Conservation (phyloP, 805 yeast species). For the Scheffersomyces stipitis region DNA sequence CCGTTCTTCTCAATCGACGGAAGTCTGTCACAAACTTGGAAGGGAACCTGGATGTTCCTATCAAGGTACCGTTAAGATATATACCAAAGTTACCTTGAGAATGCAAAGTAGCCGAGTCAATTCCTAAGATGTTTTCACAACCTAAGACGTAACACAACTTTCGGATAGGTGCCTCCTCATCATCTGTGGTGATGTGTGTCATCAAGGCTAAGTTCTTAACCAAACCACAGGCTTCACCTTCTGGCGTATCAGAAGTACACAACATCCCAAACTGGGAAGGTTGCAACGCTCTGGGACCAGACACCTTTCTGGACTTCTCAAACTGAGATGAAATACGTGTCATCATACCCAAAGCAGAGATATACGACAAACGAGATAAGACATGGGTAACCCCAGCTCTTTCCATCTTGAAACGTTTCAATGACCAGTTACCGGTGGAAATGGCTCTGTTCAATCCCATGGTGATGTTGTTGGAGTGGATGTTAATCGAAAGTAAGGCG, state of each 20-base stretch:
- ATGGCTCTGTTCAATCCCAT: constrained; percentile 94
- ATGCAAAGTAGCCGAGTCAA: constrained; percentile 84
- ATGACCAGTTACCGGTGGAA: constrained; percentile 98
- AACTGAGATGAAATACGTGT: constrained; percentile 98
- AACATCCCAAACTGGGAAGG: constrained; percentile 99
- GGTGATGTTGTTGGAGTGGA: constrained; percentile 90
- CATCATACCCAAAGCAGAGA: constrained; percentile 98
- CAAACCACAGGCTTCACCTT: constrained; percentile 99
- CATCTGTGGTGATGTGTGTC: constrained; percentile 99
- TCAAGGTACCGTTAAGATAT: constrained; percentile 88
- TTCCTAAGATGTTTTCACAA: constrained; percentile 78
- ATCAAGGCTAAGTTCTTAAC: constrained; percentile 94
- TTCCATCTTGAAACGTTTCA: constrained; percentile 98
- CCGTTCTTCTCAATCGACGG: constrained; percentile 77
- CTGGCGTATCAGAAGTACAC: constrained; percentile 98
- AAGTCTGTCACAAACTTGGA: constrained; percentile 76
- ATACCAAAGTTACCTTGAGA: constrained; percentile 78
- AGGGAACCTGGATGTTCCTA: constrained; percentile 88
- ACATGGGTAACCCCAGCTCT: constrained; percentile 99
- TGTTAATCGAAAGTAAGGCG: constrained; percentile 83
- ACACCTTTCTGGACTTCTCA: constrained; percentile 95
- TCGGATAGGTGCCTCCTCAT: constrained; percentile 86
- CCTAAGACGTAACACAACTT: constrained; percentile 79
- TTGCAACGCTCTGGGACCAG: constrained; percentile 98
- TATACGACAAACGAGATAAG: constrained; percentile 83